These are phyloP conservation scores for Haplosporangium gracile DNA, from an alignment of 192 early-diverging fungal genomes.

Conservation along the genomic window DNA sequence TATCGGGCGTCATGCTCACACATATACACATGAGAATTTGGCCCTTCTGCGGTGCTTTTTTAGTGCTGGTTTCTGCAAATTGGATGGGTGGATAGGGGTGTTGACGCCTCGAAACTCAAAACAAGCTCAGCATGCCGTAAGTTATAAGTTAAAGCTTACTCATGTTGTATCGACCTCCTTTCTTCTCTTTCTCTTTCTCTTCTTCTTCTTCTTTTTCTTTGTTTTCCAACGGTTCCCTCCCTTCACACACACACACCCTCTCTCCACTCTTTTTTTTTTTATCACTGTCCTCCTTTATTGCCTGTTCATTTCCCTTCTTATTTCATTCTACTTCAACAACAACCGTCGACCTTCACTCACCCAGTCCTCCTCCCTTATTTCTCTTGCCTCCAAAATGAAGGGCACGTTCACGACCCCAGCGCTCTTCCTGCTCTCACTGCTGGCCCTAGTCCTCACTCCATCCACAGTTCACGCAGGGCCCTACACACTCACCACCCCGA, in stretches of 20 bases:
- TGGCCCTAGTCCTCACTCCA: neutral
- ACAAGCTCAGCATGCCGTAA: neutral
- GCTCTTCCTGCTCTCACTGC: constrained; percentile 13
- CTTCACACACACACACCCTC: neutral
- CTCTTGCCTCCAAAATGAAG: neutral
- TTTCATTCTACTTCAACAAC: neutral
- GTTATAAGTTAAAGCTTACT: neutral
- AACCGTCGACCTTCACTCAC: neutral
- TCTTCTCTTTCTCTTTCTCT: neutral
- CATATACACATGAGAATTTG: too few relatives aligned
- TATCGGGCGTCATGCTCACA: too few relatives aligned
- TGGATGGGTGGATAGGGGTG: too few relatives aligned
- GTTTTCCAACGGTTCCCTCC: neutral
- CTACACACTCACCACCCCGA: constrained; percentile 29
- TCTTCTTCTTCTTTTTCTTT: neutral
- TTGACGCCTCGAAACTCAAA: neutral
- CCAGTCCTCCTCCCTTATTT: too few relatives aligned
- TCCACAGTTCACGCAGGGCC: neutral
- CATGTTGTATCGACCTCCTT: neutral
- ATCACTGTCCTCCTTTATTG: neutral
- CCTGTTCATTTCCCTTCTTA: neutral
- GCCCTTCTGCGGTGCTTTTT: too few relatives aligned
- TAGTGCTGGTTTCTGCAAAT: too few relatives aligned
- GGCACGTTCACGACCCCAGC: neutral
- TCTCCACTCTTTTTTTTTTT: neutral